Conservation (phyloP, 2,329 filamentous ascomycete genomes). For the Epichloe gansuensis region DNA sequence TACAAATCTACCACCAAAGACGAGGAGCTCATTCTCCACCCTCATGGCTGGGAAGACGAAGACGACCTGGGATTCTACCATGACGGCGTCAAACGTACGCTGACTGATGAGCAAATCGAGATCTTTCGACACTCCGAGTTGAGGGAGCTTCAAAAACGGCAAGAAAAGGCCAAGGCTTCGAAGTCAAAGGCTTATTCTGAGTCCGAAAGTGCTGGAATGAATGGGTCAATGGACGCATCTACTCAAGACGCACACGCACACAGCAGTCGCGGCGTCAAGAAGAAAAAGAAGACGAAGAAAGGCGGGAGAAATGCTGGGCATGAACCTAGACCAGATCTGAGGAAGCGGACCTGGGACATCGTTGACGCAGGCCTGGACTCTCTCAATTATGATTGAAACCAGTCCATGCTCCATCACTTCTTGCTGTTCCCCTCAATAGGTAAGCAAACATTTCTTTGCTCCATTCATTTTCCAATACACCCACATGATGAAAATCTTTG, state of each 20-base stretch:
- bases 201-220: neutral
- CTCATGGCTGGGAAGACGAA: conserved; percentile 21
- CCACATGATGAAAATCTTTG: conserved; percentile 67
- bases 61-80: conserved; percentile 73
- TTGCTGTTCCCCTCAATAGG: neutral
- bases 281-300: conserved; percentile 29
- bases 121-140: conserved; percentile 88
- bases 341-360: conserved; percentile 56
- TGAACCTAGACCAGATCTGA: conserved; percentile 46
- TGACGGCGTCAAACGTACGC: conserved; percentile 76
- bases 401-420: neutral
- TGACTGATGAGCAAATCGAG: conserved; percentile 82
- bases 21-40: conserved; percentile 8
- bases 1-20: conserved; percentile 19
- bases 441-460: conserved; percentile 16
- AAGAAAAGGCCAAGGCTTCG: conserved; percentile 21
- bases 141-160: conserved; percentile 51
- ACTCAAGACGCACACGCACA: neutral
- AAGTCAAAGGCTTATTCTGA: conserved; percentile 1
- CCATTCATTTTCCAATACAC: neutral
- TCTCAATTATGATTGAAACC: conserved; percentile 45
- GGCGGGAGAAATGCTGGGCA: conserved; percentile 25
- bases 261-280: conserved; percentile 12
- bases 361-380: conserved; percentile 49
- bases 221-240: neutral